Evolutionary conservation across 2,329 filamentous ascomycete species (phyloP).

Genomic region (Fusarium clavum): DNA sequence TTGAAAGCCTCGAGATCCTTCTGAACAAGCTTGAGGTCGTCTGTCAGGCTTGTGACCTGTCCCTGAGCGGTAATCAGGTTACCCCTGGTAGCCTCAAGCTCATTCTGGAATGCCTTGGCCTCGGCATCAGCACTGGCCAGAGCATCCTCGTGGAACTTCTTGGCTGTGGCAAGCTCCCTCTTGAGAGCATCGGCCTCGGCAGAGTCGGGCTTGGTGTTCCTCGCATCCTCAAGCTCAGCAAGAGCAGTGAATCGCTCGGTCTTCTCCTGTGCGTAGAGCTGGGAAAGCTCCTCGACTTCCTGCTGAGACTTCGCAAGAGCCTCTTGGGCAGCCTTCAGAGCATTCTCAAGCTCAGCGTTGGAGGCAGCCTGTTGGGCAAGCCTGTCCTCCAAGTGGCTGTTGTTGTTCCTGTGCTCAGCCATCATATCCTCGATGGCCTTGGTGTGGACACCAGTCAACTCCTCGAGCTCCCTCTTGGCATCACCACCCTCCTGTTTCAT

Average conservation of each 20-base stretch:
- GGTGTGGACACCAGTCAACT: conserved; percentile 52
- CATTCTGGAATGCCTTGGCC: conserved; percentile 52
- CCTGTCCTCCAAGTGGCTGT: conserved; percentile 51
- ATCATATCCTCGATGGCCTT: conserved; percentile 57
- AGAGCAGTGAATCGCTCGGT: conserved; percentile 69
- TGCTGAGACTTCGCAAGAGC: conserved; percentile 59
- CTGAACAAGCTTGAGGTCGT: conserved; percentile 61
- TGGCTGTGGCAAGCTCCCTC: conserved; percentile 61
- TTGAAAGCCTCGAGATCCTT: conserved; percentile 67
- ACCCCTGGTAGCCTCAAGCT: conserved; percentile 51
- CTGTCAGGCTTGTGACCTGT: conserved; percentile 46
- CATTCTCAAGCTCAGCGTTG: conserved; percentile 52
- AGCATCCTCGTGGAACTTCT: conserved; percentile 60
- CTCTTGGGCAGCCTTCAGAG: conserved; percentile 55
- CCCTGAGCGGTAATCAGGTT: conserved; percentile 54
- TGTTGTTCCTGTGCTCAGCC: conserved; percentile 53
- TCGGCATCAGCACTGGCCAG: conserved; percentile 51
- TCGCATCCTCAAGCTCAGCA: conserved; percentile 69
- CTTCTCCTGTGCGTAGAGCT: conserved; percentile 68
- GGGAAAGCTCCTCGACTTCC: conserved; percentile 63
- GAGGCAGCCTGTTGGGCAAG: conserved; percentile 52
- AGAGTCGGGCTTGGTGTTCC: conserved; percentile 67
- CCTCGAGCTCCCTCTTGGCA: conserved; percentile 58
- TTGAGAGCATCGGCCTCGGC: conserved; percentile 64
- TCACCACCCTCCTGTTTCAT: conserved; percentile 55